Percentiles rank a stretch among this genome's conserved stretches.
Evolutionary conservation across 2,329 filamentous ascomycete genomes (phyloP).

Genomic region (Ophiocordyceps robertsii): DNA sequence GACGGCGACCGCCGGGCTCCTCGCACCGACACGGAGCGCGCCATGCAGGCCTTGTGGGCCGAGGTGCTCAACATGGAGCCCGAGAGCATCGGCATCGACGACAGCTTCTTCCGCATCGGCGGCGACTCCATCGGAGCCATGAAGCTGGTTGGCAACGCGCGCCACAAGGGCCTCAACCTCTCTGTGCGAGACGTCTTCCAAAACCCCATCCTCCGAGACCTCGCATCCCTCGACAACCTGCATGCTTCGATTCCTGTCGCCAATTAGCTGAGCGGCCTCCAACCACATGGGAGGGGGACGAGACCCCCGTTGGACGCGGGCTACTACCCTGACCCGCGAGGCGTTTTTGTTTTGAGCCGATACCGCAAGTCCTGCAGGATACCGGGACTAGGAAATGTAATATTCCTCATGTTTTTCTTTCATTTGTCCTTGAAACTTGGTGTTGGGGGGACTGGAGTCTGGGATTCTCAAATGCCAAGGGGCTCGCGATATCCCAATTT

Average conservation of each 20-base stretch:
- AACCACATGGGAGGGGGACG: no score
- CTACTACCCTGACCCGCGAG: no score
- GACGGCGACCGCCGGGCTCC: conserved; percentile 4
- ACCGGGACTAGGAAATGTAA: no score
- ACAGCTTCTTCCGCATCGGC: conserved; percentile 23
- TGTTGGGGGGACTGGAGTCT: no score
- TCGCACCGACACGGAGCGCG: conserved; percentile 4
- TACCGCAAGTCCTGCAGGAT: no score
- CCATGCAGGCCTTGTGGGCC: conserved; percentile 20
- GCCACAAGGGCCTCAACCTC: conserved; percentile 10
- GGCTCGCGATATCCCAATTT: no score
- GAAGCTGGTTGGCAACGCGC: conserved; percentile 20
- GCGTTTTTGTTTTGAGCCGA: no score
- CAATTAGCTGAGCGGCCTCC: no score
- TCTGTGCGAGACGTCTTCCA: conserved; percentile 14
- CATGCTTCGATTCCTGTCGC: not conserved
- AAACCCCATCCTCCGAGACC: conserved; percentile 5
- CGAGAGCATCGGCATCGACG: conserved; percentile 14
- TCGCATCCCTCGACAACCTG: not conserved
- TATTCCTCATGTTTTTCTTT: no score
- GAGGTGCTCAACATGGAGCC: conserved; percentile 21
- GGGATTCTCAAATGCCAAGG: no score
- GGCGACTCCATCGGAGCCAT: conserved; percentile 28
- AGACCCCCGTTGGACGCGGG: no score
- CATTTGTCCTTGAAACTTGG: no score